A percentile compares a stretch with the other conserved stretches of the same genome.
These are phyloP conservation scores for Akanthomyces uredinophilus DNA, from an alignment of 2,329 filamentous ascomycete genomes.

Conservation along the genomic window DNA sequence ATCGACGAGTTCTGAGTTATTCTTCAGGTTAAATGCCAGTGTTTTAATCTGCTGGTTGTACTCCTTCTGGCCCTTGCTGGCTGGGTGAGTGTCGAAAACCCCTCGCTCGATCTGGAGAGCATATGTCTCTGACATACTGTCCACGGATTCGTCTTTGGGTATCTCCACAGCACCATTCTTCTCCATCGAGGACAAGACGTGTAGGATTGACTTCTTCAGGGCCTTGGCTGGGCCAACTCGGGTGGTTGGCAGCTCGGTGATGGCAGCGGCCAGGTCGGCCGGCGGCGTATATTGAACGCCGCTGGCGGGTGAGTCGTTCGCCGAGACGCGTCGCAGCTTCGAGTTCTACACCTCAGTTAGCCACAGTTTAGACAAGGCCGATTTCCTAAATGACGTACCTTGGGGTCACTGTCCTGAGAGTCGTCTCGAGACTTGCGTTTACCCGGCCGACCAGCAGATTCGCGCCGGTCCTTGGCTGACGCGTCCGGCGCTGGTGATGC, in stretches of 20 bases:
- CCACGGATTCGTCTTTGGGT: constrained; percentile 57
- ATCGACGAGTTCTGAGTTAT: constrained; percentile 72
- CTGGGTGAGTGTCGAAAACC: constrained; percentile 51
- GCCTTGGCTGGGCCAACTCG: constrained; percentile 67
- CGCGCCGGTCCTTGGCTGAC: constrained; percentile 36
- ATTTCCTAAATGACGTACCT: constrained; percentile 34
- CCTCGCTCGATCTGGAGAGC: constrained; percentile 77
- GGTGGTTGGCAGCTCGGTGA: constrained; percentile 52
- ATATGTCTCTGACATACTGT: constrained; percentile 62
- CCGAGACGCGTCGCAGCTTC: constrained; percentile 50
- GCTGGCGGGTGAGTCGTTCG: constrained; percentile 38
- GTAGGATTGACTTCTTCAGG: constrained; percentile 63
- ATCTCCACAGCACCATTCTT: constrained; percentile 61
- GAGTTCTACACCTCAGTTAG: constrained; percentile 28
- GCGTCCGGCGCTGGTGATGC: constrained; percentile 33
- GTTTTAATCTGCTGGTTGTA: constrained; percentile 64
- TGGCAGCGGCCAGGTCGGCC: constrained; percentile 44
- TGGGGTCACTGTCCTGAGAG: constrained; percentile 46
- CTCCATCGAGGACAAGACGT: constrained; percentile 60
- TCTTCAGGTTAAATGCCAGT: constrained; percentile 82
- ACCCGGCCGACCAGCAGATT: constrained; percentile 30
- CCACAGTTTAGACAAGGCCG: neutral
- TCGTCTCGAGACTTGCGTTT: constrained; percentile 58
- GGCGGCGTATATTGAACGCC: constrained; percentile 44
- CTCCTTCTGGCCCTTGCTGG: constrained; percentile 40